A percentile compares a stretch with the other conserved stretches of the same genome.
Conservation (phyloP, 768 basidiomycete genomes). For the Guyanaporus albipodus region DNA sequence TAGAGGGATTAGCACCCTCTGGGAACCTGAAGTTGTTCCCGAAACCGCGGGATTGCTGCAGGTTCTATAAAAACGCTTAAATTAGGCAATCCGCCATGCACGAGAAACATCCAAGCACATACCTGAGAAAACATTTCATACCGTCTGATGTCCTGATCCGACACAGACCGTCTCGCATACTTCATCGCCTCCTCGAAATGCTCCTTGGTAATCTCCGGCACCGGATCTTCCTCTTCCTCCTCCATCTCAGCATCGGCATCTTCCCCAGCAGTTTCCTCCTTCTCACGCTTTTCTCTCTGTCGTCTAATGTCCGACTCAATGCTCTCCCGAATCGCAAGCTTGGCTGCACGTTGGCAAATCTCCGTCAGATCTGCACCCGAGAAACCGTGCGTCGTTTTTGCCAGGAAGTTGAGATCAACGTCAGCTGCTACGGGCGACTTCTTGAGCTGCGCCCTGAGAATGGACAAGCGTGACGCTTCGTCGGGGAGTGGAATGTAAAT, state of each 20-base stretch:
- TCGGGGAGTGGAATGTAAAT: slow-evolving; percentile 99
- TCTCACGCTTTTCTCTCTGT: slow-evolving; percentile 75
- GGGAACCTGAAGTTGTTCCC: slow-evolving; percentile 99
- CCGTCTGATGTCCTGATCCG: slow-evolving; percentile 92
- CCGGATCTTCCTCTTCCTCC: slow-evolving; percentile 79
- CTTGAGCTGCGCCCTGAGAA: slow-evolving; percentile 87
- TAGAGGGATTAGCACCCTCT: slow-evolving; percentile 48
- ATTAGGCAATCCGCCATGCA: background rate
- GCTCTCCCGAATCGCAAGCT: slow-evolving; percentile 91
- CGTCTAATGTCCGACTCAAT: slow-evolving; percentile 88
- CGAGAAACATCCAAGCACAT: slow-evolving; percentile 19
- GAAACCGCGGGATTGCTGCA: slow-evolving; percentile 89
- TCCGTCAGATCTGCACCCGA: slow-evolving; percentile 99
- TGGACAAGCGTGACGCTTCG: slow-evolving; percentile 85
- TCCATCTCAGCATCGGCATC: slow-evolving; percentile 73
- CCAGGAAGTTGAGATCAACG: slow-evolving; percentile 82
- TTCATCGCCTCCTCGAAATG: slow-evolving; percentile 99
- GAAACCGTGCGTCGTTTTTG: slow-evolving; percentile 94
- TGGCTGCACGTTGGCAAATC: slow-evolving; percentile 96
- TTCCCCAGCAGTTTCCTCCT: slow-evolving; percentile 62
- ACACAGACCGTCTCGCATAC: slow-evolving; percentile 94
- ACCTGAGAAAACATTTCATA: slow-evolving; percentile 99
- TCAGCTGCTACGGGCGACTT: slow-evolving; percentile 82
- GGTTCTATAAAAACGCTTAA: slow-evolving; percentile 49
- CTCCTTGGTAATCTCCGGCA: slow-evolving; percentile 81